Evolutionary conservation across 208 protist genomes (phyloP).

Genomic region (Wallacemonas collosoma): DNA sequence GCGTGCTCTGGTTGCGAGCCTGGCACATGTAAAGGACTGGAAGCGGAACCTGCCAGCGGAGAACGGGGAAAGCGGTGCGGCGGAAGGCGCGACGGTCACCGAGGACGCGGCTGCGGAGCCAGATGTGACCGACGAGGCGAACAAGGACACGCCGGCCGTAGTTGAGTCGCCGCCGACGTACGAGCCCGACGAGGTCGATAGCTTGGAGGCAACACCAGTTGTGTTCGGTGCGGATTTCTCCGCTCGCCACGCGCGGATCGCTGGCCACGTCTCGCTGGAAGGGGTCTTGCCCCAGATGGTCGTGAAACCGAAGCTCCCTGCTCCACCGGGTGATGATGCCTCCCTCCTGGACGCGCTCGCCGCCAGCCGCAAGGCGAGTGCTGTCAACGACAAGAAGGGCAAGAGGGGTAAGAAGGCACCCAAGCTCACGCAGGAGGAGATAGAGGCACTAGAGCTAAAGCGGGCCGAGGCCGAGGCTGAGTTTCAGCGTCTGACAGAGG

Average conservation of each 20-base stretch:
- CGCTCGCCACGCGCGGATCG: conserved; percentile 49
- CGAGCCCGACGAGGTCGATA: conserved; percentile 15
- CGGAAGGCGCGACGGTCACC: not conserved
- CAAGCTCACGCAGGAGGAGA: conserved; percentile 66
- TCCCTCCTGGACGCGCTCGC: conserved; percentile 3
- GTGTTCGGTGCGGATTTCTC: conserved; percentile 39
- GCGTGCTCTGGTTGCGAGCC: conserved; percentile 11
- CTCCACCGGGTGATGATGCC: conserved; percentile 25
- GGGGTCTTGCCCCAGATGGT: conserved; percentile 71
- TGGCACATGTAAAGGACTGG: conserved; percentile 23
- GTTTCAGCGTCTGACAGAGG: conserved; percentile 63
- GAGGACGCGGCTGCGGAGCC: conserved; percentile 2
- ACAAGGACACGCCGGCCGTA: not conserved
- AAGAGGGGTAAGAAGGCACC: conserved; percentile 45
- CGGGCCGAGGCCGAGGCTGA: conserved; percentile 58
- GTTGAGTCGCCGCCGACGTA: not conserved
- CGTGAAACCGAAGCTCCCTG: conserved; percentile 61
- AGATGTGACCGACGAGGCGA: not conserved
- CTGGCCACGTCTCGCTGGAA: conserved; percentile 48
- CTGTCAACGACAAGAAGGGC: conserved; percentile 17
- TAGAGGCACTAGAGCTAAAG: conserved; percentile 65
- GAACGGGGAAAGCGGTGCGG: not conserved
- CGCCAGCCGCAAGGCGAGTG: conserved; percentile 23
- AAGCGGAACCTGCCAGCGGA: conserved; percentile 3
- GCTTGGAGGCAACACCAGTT: conserved; percentile 22